Evolutionary conservation across 805 yeast genomes (phyloP).

Genomic region (Candida pseudoglaebosa): DNA sequence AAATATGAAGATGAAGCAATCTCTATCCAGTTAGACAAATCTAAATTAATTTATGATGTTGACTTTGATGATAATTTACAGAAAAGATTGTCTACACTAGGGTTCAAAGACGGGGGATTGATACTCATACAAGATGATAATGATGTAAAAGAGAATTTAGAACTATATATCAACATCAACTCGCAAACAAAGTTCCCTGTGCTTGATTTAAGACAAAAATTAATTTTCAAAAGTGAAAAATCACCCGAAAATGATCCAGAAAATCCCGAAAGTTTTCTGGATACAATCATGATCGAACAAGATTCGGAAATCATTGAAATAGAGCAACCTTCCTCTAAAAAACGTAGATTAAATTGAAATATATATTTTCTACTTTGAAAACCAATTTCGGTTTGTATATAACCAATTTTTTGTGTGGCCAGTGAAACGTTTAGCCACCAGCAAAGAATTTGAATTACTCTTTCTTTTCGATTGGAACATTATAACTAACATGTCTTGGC

Average conservation of each 20-base stretch:
- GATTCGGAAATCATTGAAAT: conserved; percentile 10
- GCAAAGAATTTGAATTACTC: too few relatives aligned
- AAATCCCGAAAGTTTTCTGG: conserved; percentile 7
- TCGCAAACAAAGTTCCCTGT: conserved; percentile 12
- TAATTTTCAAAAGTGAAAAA: conserved; percentile 2
- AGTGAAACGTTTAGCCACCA: too few relatives aligned
- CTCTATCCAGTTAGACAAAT: conserved; percentile 54
- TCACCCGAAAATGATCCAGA: conserved; percentile 9
- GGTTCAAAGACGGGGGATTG: conserved; percentile 57
- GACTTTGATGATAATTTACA: conserved; percentile 81
- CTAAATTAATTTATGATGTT: conserved; percentile 69
- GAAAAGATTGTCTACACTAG: conserved; percentile 43
- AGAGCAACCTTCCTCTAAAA: conserved; percentile 9
- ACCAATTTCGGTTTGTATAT: neutral
- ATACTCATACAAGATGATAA: conserved; percentile 77
- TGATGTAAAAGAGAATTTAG: conserved; percentile 59
- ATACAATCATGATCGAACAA: conserved; percentile 10
- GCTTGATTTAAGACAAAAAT: conserved; percentile 14
- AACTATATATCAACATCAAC: conserved; percentile 46
- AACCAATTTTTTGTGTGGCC: too few relatives aligned
- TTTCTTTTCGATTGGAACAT: conserved; percentile 4
- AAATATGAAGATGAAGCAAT: conserved; percentile 49
- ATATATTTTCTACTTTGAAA: neutral
- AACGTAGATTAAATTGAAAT: conserved; percentile 5
- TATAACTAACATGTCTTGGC: conserved; percentile 30